These are phyloP conservation scores for Apophysomyces sp. DNA, from an alignment of 371 early-diverging fungal species.

Conservation along the genomic window DNA sequence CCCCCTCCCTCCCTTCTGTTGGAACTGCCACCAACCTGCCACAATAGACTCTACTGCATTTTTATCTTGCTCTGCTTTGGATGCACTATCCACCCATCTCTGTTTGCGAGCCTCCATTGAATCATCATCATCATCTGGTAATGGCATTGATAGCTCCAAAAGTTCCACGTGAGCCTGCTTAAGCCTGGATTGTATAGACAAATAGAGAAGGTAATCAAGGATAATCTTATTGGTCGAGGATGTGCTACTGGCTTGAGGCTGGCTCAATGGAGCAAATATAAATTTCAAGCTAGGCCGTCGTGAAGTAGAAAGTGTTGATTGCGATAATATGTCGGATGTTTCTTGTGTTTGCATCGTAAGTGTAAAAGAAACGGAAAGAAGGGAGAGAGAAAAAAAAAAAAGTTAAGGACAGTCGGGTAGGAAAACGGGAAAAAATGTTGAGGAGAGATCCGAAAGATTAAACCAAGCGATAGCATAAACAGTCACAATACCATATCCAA, in stretches of 20 bases:
- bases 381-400: neutral
- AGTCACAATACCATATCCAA: neutral
- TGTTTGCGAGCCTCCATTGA: slow-evolving; percentile 28
- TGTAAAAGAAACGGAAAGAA: neutral
- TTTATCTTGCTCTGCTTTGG: slow-evolving; percentile 50
- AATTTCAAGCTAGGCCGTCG: slow-evolving; percentile 24
- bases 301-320: neutral
- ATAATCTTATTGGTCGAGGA: slow-evolving; percentile 62
- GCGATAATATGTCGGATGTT: slow-evolving; percentile 1
- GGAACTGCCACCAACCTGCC: slow-evolving; percentile 24
- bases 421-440: slow-evolving; percentile 2
- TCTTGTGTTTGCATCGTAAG: slow-evolving; percentile 9
- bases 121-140: slow-evolving; percentile 24
- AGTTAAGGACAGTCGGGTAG: slow-evolving; percentile 1
- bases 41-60: slow-evolving; percentile 53
- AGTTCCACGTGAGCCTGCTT: slow-evolving; percentile 53
- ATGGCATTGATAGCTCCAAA: slow-evolving; percentile 34
- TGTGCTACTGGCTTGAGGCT: slow-evolving; percentile 17
- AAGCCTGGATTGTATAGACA: slow-evolving; percentile 61
- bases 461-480: neutral
- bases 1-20: neutral
- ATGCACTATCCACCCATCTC: slow-evolving; percentile 40
- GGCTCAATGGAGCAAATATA: slow-evolving; percentile 26
- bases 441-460: slow-evolving; percentile 3
- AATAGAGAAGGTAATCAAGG: slow-evolving; percentile 58